phyloP scores from a whole-genome alignment of 2,329 filamentous ascomycete genomes.

The Ceratocystis lukuohia region DNA sequence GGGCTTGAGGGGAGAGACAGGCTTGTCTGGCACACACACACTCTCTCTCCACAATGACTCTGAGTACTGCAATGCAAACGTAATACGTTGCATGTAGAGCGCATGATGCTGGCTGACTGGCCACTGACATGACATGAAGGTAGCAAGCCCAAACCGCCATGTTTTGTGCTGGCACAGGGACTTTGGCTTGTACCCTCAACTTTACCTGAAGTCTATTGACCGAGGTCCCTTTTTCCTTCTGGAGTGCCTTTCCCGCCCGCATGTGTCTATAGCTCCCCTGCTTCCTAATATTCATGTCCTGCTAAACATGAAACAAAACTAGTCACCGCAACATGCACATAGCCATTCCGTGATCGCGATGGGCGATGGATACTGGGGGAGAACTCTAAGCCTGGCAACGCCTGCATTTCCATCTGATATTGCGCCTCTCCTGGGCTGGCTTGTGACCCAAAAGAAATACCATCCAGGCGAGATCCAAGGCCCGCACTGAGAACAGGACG shows the following conservation, averaged over 20 bases:
- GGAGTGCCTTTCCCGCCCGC: background rate
- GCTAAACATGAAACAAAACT: constrained; percentile 6
- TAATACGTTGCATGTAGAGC: no score
- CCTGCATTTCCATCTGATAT: constrained; percentile 2
- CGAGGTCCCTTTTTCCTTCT: background rate
- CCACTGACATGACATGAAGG: background rate
- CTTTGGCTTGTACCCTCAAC: background rate
- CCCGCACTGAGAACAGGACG: background rate
- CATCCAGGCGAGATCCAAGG: background rate
- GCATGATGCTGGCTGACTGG: no score
- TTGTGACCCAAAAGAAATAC: background rate
- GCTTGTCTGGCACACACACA: no score
- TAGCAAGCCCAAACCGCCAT: background rate
- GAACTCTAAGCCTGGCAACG: background rate
- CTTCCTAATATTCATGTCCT: background rate
- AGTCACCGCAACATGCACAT: background rate
- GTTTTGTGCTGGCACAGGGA: background rate
- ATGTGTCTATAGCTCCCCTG: background rate
- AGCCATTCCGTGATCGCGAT: background rate
- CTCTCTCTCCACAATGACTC: no score
- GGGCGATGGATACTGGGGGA: background rate
- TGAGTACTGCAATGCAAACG: no score
- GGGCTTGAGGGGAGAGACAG: no score
- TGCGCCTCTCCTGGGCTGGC: background rate
- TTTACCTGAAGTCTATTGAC: background rate